Conservation (phyloP, 2,329 filamentous ascomycete species). For the Knoxdaviesia proteae region DNA sequence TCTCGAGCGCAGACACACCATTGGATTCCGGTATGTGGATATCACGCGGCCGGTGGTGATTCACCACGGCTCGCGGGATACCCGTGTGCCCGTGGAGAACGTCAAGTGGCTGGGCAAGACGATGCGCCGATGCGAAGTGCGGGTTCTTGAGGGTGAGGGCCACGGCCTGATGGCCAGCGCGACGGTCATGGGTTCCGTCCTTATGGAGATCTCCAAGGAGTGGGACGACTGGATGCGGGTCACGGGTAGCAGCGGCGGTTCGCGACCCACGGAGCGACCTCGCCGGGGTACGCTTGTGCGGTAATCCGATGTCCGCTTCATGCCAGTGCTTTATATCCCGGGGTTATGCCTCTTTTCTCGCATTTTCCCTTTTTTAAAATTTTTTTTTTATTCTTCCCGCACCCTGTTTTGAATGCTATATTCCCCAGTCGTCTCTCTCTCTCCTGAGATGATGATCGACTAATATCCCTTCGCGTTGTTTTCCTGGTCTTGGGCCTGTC, state of each 20-base stretch:
- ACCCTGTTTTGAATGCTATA: too few species aligned
- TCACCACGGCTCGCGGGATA: slow-evolving; percentile 80
- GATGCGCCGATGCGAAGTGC: slow-evolving; percentile 82
- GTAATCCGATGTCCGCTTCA: not conserved
- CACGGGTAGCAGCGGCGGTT: slow-evolving; percentile 16
- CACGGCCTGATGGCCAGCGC: slow-evolving; percentile 94
- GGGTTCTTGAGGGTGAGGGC: slow-evolving; percentile 75
- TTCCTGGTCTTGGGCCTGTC: too few species aligned
- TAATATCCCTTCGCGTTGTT: too few species aligned
- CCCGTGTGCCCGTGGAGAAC: slow-evolving; percentile 83
- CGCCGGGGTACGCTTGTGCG: slow-evolving; percentile 1
- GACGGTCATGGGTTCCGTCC: slow-evolving; percentile 75
- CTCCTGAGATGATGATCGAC: not conserved
- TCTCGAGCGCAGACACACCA: slow-evolving; percentile 71
- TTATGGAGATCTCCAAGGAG: slow-evolving; percentile 84
- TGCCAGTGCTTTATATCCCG: not conserved
- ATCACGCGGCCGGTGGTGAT: slow-evolving; percentile 83
- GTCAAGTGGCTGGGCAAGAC: slow-evolving; percentile 85
- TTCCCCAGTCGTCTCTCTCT: not conserved
- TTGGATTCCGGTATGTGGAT: slow-evolving; percentile 93
- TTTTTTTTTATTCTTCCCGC: too few species aligned
- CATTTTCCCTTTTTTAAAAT: not conserved
- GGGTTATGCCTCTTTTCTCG: not conserved
- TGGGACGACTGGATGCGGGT: slow-evolving; percentile 73
- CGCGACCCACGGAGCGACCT: not conserved